Percentiles rank a stretch among this genome's conserved stretches.
Conservation (phyloP, 2,329 filamentous ascomycete genomes). For the Sporothrix luriei region DNA sequence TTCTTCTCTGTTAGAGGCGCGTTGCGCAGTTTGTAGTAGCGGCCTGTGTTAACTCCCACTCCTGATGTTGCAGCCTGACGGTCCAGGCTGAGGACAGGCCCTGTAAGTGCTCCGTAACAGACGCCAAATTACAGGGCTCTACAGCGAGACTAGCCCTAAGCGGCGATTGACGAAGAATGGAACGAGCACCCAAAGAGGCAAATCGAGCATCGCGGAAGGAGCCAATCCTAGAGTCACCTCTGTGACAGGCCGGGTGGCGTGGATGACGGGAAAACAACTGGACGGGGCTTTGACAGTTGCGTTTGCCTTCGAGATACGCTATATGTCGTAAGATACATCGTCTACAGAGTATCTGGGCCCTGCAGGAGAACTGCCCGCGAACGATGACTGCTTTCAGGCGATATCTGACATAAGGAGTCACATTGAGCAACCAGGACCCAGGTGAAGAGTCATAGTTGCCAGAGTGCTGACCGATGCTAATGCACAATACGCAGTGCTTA, state of each 20-base stretch:
- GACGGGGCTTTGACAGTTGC: neutral
- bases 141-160: constrained; percentile 4
- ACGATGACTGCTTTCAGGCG: constrained; percentile 14
- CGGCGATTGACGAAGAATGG: constrained; percentile 7
- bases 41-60: constrained; percentile 3
- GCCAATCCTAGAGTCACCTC: neutral
- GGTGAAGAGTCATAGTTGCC: constrained; percentile 14
- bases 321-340: too few species aligned
- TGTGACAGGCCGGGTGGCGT: neutral
- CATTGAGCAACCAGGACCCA: neutral
- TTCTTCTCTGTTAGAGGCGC: neutral
- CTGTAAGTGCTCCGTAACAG: neutral
- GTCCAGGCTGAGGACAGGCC: constrained; percentile 11
- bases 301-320: neutral
- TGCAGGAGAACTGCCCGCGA: neutral
- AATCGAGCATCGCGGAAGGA: neutral
- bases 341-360: neutral
- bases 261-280: neutral
- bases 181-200: constrained; percentile 12
- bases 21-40: constrained; percentile 14
- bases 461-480: constrained; percentile 3
- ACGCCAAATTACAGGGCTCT: constrained; percentile 18
- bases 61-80: constrained; percentile 19
- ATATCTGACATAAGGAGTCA: neutral
- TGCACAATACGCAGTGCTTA: neutral